A percentile compares a stretch with the other conserved stretches of the same genome.
Conservation (phyloP, 2,329 filamentous ascomycete species). For the Colletotrichum filicis region DNA sequence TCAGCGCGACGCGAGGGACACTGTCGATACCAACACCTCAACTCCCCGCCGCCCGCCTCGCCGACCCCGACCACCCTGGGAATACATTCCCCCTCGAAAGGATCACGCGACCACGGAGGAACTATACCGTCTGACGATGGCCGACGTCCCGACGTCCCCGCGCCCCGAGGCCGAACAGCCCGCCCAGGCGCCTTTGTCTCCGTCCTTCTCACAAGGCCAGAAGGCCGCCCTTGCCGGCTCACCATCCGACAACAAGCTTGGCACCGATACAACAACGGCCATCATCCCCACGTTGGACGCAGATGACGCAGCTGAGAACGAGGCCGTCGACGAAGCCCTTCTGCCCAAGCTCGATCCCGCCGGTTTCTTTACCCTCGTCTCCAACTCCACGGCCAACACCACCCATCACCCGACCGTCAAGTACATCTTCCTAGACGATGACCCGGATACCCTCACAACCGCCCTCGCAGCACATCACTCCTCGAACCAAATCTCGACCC, state of each 20-base stretch:
- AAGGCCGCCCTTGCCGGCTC: not conserved
- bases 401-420: slow-evolving; percentile 88
- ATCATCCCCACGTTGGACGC: not conserved
- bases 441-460: slow-evolving; percentile 78
- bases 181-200: not conserved
- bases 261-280: not conserved
- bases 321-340: not conserved
- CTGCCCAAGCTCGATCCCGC: slow-evolving; percentile 31
- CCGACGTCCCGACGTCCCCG: slow-evolving; percentile 23
- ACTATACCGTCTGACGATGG: slow-evolving; percentile 28
- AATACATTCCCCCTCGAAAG: not conserved
- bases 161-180: slow-evolving; percentile 18
- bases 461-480: slow-evolving; percentile 59
- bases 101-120: not conserved
- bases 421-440: slow-evolving; percentile 95
- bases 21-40: not conserved
- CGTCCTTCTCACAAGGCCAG: slow-evolving; percentile 22
- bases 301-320: not conserved
- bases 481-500: slow-evolving; percentile 34
- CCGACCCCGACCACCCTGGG: not conserved
- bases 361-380: slow-evolving; percentile 81
- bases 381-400: slow-evolving; percentile 77
- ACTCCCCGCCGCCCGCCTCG: not conserved
- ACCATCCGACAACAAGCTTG: not conserved
- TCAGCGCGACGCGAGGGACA: slow-evolving; percentile 14